Evolutionary conservation across 2,329 filamentous ascomycete genomes (phyloP), one percentile per base, ranked within the genome.

Genomic region (Harringtonia aguacate): DNA sequence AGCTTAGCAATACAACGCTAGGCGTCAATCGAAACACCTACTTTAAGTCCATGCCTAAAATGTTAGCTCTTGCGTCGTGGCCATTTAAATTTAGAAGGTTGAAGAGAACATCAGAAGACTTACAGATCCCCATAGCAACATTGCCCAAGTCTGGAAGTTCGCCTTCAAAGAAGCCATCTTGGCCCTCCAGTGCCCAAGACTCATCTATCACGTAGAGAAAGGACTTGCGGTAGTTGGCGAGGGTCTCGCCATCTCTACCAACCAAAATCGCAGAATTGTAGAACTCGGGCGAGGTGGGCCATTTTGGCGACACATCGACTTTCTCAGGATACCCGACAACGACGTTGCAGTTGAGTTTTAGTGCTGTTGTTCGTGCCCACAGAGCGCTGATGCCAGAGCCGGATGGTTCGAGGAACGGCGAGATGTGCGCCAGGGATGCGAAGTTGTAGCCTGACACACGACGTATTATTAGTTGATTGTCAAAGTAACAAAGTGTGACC

Each of bases 391-490:
- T 76, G 0, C 86, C 86, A 0, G 74, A 67, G 6, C 74, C 72
- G 0, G 75, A 75, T 0, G 69, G 73, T 55, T 92, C 86, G 4
- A 90, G 73, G 52, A 69, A 84, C 0, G 83, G 81, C 1, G 63
- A 61, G 36, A 90, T 87, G 2, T 86, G 71, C 28, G 73, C 64
- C 3, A 86, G 59, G 0, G 79, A 83, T 35, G 73, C 72, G 64
- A 89, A 90, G 58, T 88, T 88, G 65, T 89, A 92, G 27, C 86
- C 83, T n/a, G n/a, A n/a, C n/a, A n/a, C n/a, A n/a, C n/a, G n/a
- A n/a, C n/a, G n/a, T n/a, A n/a, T 77, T 40, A 2, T 1, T 2
- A 9, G 33, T 36, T 22, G 29, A 24, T 29, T 7, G 4, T 20
- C 15, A 18, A 7, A 27, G n/a, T 9, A 18, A 28, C 28, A 33